A percentile compares a stretch with the other conserved stretches of the same genome.
Conservation (phyloP, 2,329 filamentous ascomycete genomes). For the Exophiala sideris region DNA sequence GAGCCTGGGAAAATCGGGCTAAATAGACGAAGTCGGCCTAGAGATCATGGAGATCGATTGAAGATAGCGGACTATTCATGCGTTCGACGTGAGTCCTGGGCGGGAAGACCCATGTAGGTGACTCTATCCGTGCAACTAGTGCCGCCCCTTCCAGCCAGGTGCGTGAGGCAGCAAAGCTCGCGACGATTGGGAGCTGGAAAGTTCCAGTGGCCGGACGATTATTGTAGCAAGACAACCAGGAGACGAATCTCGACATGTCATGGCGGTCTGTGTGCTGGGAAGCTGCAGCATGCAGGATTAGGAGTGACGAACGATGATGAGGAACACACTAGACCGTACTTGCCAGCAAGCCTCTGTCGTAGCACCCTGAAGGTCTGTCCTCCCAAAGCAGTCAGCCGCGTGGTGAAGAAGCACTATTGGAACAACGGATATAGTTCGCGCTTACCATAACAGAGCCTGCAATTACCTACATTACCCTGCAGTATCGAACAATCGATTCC, state of each 20-base stretch:
- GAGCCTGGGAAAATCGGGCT: conserved; percentile 11
- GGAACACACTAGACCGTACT: not conserved
- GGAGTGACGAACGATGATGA: conserved; percentile 10
- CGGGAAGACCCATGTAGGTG: conserved; percentile 24
- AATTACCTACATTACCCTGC: no score
- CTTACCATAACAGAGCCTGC: no score
- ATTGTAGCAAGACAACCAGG: conserved; percentile 7
- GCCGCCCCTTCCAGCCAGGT: conserved; percentile 21
- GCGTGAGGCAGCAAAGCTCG: conserved; percentile 16
- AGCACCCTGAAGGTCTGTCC: conserved; percentile 20
- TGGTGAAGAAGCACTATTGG: conserved; percentile 8
- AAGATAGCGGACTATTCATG: conserved; percentile 5
- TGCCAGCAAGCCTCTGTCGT: conserved; percentile 11
- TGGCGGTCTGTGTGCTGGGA: not conserved
- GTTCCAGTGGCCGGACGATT: conserved; percentile 1
- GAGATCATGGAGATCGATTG: conserved; percentile 10
- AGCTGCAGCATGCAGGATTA: conserved; percentile 21
- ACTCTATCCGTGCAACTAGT: conserved; percentile 17
- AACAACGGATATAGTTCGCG: no score
- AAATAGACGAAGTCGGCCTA: conserved; percentile 19
- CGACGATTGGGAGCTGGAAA: conserved; percentile 8
- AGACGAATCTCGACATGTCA: conserved; percentile 15
- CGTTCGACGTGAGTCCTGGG: conserved; percentile 8
- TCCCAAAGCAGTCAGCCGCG: conserved; percentile 23
- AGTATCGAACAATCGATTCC: not conserved